phyloP scores from a whole-genome alignment of 352 stramenopile species.

The Pythium brachiatum region DNA sequence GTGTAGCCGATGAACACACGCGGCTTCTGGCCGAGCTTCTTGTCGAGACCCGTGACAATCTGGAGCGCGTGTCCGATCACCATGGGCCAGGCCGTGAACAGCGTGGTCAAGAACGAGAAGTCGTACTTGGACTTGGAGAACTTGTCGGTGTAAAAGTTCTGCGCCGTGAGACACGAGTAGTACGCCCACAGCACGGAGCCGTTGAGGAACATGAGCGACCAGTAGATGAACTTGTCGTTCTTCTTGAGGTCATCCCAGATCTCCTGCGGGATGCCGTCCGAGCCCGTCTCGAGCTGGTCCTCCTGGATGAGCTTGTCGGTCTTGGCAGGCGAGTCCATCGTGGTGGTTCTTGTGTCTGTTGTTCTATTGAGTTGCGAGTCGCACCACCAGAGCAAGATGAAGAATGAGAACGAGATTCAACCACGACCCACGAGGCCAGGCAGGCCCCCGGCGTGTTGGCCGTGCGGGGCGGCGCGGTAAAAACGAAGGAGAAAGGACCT shows the following conservation, averaged over 20 bases:
- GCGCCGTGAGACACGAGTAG: slow-evolving; percentile 37
- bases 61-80: slow-evolving; percentile 48
- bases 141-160: slow-evolving; percentile 29
- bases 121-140: slow-evolving; percentile 29
- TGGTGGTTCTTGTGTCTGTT: not conserved
- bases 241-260: slow-evolving; percentile 30
- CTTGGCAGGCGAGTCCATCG: slow-evolving; percentile 21
- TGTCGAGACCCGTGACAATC: slow-evolving; percentile 57
- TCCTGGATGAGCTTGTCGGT: slow-evolving; percentile 27
- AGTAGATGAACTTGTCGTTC: slow-evolving; percentile 33
- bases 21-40: slow-evolving; percentile 39
- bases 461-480: not conserved
- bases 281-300: slow-evolving; percentile 19
- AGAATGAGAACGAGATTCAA: slow-evolving; percentile 7
- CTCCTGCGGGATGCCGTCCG: slow-evolving; percentile 24
- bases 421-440: not conserved
- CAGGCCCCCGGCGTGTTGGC: not conserved
- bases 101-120: slow-evolving; percentile 70
- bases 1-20: slow-evolving; percentile 49
- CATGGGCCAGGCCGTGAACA: slow-evolving; percentile 60
- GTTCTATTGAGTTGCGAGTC: not conserved
- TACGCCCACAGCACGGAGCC: slow-evolving; percentile 39
- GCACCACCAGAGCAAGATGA: slow-evolving; percentile 12
- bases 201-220: slow-evolving; percentile 37
- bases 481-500: not conserved